phyloP scores from a whole-genome alignment of 2,329 filamentous ascomycete genomes.

The Colletotrichum musicola region DNA sequence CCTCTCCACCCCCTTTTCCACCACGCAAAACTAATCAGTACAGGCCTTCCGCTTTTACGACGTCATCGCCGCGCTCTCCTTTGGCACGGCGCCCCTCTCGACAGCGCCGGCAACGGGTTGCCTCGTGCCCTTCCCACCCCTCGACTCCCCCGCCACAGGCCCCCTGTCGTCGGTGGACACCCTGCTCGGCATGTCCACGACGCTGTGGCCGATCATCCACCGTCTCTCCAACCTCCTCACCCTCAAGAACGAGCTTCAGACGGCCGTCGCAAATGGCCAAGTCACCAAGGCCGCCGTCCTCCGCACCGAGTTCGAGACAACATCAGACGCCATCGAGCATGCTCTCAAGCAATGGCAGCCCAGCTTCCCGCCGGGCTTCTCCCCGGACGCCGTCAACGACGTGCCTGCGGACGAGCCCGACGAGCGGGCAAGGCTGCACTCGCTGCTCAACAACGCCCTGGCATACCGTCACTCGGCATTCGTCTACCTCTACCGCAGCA shows the following conservation, averaged over 20 bases:
- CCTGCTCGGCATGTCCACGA: conserved; percentile 71
- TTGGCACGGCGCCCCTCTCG: conserved; percentile 69
- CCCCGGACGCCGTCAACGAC: conserved; percentile 41
- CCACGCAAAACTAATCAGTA: background rate
- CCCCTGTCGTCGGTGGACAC: conserved; percentile 68
- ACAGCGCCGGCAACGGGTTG: conserved; percentile 61
- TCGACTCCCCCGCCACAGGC: conserved; percentile 60
- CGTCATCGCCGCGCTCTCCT: conserved; percentile 72
- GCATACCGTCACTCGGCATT: conserved; percentile 71
- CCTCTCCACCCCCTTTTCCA: background rate
- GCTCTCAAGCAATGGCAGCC: conserved; percentile 70
- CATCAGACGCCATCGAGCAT: conserved; percentile 66
- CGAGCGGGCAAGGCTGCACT: conserved; percentile 61
- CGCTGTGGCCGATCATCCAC: conserved; percentile 74
- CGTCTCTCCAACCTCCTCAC: conserved; percentile 67
- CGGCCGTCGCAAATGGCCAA: conserved; percentile 56
- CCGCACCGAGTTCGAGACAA: conserved; percentile 63
- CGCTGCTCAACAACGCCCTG: conserved; percentile 70
- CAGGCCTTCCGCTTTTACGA: conserved; percentile 76
- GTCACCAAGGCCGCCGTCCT: conserved; percentile 60
- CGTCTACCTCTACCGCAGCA: conserved; percentile 69
- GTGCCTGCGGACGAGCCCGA: conserved; percentile 43
- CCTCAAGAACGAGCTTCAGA: conserved; percentile 65
- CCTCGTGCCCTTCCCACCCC: conserved; percentile 60
- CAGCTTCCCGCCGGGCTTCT: conserved; percentile 57